Conservation (phyloP, 495 filamentous ascomycete species). For the Neurospora cerealis region DNA sequence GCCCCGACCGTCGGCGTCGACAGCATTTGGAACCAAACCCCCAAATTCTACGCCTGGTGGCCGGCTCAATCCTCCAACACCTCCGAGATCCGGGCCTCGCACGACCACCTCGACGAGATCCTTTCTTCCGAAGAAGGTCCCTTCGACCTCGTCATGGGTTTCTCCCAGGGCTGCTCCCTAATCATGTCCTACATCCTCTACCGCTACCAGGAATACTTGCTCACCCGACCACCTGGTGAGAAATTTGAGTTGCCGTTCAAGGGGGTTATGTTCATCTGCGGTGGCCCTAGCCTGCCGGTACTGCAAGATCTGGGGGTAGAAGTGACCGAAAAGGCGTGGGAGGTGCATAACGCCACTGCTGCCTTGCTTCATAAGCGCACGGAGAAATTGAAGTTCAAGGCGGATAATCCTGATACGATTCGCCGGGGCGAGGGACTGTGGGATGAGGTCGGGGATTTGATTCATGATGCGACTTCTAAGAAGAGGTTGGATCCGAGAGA, state of each 20-base stretch:
- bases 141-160: constrained; percentile 51
- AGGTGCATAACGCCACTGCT: constrained; percentile 24
- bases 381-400: constrained; percentile 20
- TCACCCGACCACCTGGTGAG: neutral
- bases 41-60: constrained; percentile 34
- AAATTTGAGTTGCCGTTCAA: constrained; percentile 38
- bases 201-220: constrained; percentile 23
- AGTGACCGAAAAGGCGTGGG: constrained; percentile 33
- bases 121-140: constrained; percentile 31
- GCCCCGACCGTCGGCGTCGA: constrained; percentile 43
- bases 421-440: constrained; percentile 16
- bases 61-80: constrained; percentile 21
- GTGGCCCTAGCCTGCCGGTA: constrained; percentile 38
- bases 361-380: constrained; percentile 17
- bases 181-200: constrained; percentile 37
- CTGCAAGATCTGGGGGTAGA: constrained; percentile 42
- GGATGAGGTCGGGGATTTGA: constrained; percentile 21
- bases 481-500: constrained; percentile 8
- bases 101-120: constrained; percentile 29
- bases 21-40: constrained; percentile 40
- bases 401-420: constrained; percentile 18
- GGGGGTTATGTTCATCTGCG: constrained; percentile 51
- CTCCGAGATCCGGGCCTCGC: constrained; percentile 23
- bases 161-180: constrained; percentile 49
- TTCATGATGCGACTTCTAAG: constrained; percentile 15